Base-by-base conservation (phyloP, 176 grass and related monocot species). In the Rhynchospora tenuis region DNA sequence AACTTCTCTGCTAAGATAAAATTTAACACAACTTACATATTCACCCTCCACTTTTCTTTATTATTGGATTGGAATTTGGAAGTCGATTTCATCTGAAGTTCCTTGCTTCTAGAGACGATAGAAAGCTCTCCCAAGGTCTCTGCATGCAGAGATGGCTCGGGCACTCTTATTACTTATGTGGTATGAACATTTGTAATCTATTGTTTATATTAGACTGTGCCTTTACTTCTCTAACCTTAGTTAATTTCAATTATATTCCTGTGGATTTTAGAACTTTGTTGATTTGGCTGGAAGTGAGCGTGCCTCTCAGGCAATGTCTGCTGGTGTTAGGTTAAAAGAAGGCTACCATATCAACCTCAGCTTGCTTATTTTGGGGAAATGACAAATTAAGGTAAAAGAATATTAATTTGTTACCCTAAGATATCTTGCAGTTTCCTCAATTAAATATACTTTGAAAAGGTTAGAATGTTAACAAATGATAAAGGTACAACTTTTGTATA, bases 251-350 rank as follows among this genome's bases (percentile, higher is more conserved):
- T 88, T 66, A 43, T 48, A 12, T 84, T 19, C 77, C n/a, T 51
- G 16, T 58, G 44, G 43, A 52, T 67, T 38, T 57, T 43, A 98
- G 95, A 98, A 98, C 68, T 98, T 93, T 86, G 92, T 98, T 81
- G 95, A 98, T 85, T 86, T 95, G 81, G 95, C 95, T 55, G 95
- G 95, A 79, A 98, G 92, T 62, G 95, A 98, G 46, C 92, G 95
- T 13, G 95, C 92, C 15, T 95, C 95, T 65, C 95, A 98, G 44
- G 94, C 87, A 42, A 81, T 84, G 10, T 85, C 86, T 2, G 91
- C 84, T 24, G 92, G 92, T 19, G 77, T 87, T 83, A 91, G 95
- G 73, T 87, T 93, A 0, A 98, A 98, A 83, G 92, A 98, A 87
- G 95, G 95, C 12, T 95, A 90, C 62, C 95, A 98, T 66, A 98